Conservation (phyloP, 345 rosid genomes). For the Ricinus communis region DNA sequence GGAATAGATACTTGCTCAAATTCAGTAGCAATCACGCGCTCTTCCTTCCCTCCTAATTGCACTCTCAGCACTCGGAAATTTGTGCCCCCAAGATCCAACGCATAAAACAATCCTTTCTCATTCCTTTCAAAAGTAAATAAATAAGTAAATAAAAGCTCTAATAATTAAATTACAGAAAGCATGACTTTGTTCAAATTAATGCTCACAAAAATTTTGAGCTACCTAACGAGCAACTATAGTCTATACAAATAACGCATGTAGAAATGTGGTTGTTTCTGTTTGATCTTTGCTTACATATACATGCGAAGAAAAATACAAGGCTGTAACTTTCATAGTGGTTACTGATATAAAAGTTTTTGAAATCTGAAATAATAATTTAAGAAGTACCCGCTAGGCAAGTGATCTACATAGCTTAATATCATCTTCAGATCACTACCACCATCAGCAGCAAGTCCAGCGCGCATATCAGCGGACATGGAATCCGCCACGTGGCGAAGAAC, state of each 20-base stretch:
- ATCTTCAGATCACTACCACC: constrained; percentile 76
- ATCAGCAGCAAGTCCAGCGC: constrained; percentile 67
- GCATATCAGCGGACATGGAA: constrained; percentile 65
- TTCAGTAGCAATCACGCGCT: constrained; percentile 60
- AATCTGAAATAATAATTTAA: too few relatives aligned
- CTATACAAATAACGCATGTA: too few relatives aligned
- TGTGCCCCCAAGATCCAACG: constrained; percentile 89
- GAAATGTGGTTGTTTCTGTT: too few relatives aligned
- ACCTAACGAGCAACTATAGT: too few relatives aligned
- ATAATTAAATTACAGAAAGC: too few relatives aligned
- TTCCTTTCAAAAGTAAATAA: constrained; percentile 40
- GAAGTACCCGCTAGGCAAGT: constrained; percentile 69
- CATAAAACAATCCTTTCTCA: constrained; percentile 85
- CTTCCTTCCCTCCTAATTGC: constrained; percentile 66
- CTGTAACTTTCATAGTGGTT: too few relatives aligned
- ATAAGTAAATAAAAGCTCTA: background rate
- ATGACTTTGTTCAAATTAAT: too few relatives aligned
- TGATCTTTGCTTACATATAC: too few relatives aligned
- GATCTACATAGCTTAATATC: constrained; percentile 76
- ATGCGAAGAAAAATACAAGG: too few relatives aligned
- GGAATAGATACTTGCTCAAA: constrained; percentile 74
- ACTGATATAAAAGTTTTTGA: too few relatives aligned
- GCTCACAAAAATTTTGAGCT: too few relatives aligned
- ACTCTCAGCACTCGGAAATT: constrained; percentile 77
- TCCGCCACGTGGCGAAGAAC: constrained; percentile 66